A percentile compares a stretch with the other conserved stretches of the same genome.
Evolutionary conservation across 495 filamentous ascomycete genomes (phyloP).

Genomic region (Hypoxylon cercidicola): DNA sequence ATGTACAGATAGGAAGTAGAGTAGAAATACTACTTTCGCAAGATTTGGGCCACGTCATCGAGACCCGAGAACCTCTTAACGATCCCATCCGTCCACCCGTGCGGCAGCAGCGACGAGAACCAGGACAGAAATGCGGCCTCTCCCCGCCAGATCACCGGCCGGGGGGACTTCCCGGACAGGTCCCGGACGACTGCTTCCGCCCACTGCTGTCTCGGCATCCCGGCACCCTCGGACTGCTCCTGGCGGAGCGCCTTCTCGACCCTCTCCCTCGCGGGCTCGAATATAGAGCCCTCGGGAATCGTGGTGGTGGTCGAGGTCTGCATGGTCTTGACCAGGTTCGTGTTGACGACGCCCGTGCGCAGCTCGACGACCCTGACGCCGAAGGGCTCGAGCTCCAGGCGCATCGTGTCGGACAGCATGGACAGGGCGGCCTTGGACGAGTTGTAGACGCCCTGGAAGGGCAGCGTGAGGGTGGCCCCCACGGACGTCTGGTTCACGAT

Average conservation of each 20-base stretch:
- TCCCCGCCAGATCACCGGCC: background rate
- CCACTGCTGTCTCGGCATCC: background rate
- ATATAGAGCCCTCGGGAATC: slow-evolving; percentile 18
- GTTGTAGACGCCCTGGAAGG: slow-evolving; percentile 46
- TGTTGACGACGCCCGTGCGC: slow-evolving; percentile 17
- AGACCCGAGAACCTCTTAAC: background rate
- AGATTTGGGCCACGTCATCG: background rate
- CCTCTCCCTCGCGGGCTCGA: slow-evolving; percentile 18
- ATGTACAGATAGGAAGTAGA: no score
- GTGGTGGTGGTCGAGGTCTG: slow-evolving; percentile 8
- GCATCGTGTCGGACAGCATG: slow-evolving; percentile 38
- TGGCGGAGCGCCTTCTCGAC: slow-evolving; percentile 9
- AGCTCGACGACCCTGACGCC: slow-evolving; percentile 46
- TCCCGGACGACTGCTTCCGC: background rate
- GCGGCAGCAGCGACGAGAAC: background rate
- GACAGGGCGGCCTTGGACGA: slow-evolving; percentile 46
- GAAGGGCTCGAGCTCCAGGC: slow-evolving; percentile 47
- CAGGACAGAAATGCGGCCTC: background rate
- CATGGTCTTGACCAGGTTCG: slow-evolving; percentile 1
- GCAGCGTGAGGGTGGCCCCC: slow-evolving; percentile 1
- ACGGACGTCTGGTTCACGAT: slow-evolving; percentile 44
- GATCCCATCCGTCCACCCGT: background rate
- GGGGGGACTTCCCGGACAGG: background rate
- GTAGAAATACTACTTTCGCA: background rate
- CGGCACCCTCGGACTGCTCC: background rate